Base-by-base conservation (phyloP, 1,284 basidiomycete species). In the Puccinia brachypodii region DNA sequence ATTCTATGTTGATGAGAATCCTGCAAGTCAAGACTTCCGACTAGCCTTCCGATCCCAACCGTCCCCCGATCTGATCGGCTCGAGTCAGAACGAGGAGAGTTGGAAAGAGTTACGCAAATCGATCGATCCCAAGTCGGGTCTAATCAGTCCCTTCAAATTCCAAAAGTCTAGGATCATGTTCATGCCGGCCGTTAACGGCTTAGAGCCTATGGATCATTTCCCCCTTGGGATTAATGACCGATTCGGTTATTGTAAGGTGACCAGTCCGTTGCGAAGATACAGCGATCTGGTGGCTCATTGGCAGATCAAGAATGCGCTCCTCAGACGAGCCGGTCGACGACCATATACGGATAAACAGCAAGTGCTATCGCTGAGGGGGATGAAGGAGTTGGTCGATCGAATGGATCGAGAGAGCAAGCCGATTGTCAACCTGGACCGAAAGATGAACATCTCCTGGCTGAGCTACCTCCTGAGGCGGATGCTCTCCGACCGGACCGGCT, bases 221-320 rank as follows among this genome's bases (percentile, higher is more conserved):
- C 87, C 88, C 2, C 88, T 98, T 84, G 95, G 93, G 4, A 87
- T 95, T 33, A 88, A 89, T 0, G 90, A 90, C 74, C 91, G 92
- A 83, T 92, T 91, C 11, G 88, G 88, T 0, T 99, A 99, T 86
- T 87, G 89, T 13, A 90, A 93, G n/a, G 91, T 90, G 3, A 98
- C 97, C 0, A 94, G 92, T 2, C 97, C 97, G 0, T 88, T 99
- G 71, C 90, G 97, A 62, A 90, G 97, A 31, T 98, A 92, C 86
- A 87, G 89, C 58, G 97, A 99, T 87, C 87, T 98, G 84, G 86
- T 97, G 6, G 88, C 89, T 11, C 97, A 99, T 87, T 99, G 95
- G 94, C 96, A 98, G 87, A 91, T 99, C 87, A 96, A 98, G 86
- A 88, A 91, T 71, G 90, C 90, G 1, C 87, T 98, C 0, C 85